Base-by-base conservation (phyloP, 371 early-diverging fungal species). In the Zychaea mexicana region DNA sequence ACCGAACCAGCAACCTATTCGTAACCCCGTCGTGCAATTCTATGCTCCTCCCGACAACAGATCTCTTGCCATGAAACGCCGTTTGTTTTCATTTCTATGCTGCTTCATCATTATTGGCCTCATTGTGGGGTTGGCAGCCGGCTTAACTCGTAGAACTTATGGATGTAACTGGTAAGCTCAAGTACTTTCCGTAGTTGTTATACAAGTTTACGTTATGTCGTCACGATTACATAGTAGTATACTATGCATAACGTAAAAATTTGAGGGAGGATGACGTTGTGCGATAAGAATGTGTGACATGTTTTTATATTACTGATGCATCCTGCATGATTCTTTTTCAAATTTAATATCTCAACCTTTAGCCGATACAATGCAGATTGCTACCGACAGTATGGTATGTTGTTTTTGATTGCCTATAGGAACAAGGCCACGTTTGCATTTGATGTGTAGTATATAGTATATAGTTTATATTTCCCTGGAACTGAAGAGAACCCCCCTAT, bases 31-130 rank as follows among this genome's bases (percentile, higher is more conserved):
- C 24, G 22, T 13, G 6, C 9, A 19, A 22, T 49, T 22, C 3
- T 49, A 49, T 24, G 49, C 49, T 49, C 49, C 49, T 9, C 49
- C 49, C 8, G n/a, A 49, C n/a, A 49, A 49, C 49, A 49, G 49
- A 49, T 49, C 49, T 3, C 49, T 49, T 19, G 49, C 22, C 10
- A 9, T 49, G 13, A 49, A 49, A 49, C 49, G 49, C n/a, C 49
- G 49, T 3, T 22, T 49, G 22, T 22, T 49, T 24, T 49, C 49
- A 24, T 49, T 49, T 24, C 12, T 22, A 4, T 17, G 10, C n/a
- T 49, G 49, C n/a, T 49, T 4, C 22, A 22, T 49, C 49, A 49
- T 49, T 19, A n/a, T 19, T 10, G 49, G 22, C 22, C 5, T 49
- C 49, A 49, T 49, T 49, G 22, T 49, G 6, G 49, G 49, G 9